A percentile compares a stretch with the other conserved stretches of the same genome.
Conservation (phyloP, 164 flowering plant species). For the Aristolochia californica region DNA sequence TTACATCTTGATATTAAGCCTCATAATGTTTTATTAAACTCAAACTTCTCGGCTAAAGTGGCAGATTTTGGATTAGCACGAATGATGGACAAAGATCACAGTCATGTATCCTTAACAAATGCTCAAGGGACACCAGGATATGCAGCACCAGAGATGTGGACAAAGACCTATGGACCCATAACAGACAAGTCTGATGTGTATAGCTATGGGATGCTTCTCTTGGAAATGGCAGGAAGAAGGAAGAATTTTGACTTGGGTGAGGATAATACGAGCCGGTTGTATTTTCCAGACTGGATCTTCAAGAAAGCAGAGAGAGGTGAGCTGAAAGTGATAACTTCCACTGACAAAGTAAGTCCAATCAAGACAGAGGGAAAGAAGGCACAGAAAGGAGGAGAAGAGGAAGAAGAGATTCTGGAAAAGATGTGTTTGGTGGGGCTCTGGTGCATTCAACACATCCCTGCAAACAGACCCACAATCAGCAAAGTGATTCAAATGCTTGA, state of each 20-base stretch:
- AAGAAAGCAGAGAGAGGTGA: too few species aligned
- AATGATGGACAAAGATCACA: slow-evolving; percentile 2
- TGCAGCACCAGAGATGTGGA: slow-evolving; percentile 15
- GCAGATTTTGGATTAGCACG: slow-evolving; percentile 17
- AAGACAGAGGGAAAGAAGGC: too few species aligned
- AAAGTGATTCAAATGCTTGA: slow-evolving; percentile 4
- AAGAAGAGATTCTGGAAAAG: too few species aligned
- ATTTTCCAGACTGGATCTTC: too few species aligned
- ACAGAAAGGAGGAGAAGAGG: too few species aligned
- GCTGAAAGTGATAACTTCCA: too few species aligned
- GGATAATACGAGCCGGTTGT: too few species aligned
- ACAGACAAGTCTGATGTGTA: slow-evolving; percentile 8
- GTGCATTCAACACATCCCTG: slow-evolving; percentile 7
- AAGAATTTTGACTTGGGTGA: too few species aligned
- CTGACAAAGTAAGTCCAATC: too few species aligned
- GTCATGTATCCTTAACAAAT: slow-evolving; percentile 6
- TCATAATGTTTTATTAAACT: slow-evolving; percentile 16
- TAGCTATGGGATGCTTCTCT: slow-evolving; percentile 17
- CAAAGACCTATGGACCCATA: slow-evolving; percentile 4
- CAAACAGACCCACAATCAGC: slow-evolving; percentile 1
- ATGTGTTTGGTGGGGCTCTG: slow-evolving; percentile 5
- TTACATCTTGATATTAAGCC: slow-evolving; percentile 23
- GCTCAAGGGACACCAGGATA: slow-evolving; percentile 14
- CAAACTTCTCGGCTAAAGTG: slow-evolving; percentile 12
- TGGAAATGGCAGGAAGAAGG: slow-evolving; percentile 10